phyloP scores from a whole-genome alignment of 192 early-diverging fungal species.

The Coemansia sp. region DNA sequence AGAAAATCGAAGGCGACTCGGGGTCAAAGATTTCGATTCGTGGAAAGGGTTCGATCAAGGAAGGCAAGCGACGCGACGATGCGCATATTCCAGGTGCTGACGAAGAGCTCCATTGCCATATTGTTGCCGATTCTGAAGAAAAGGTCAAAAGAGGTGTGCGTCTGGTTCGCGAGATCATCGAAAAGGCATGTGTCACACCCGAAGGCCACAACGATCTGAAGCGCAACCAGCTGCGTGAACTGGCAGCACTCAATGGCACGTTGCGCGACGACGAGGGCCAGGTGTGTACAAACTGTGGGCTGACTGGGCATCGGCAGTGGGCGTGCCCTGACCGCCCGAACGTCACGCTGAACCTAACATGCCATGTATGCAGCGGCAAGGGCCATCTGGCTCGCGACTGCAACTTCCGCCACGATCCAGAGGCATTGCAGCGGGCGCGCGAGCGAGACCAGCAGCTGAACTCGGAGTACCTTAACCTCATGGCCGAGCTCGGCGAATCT shows the following conservation, averaged over 20 bases:
- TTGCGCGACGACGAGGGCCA: constrained; percentile 94
- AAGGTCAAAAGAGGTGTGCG: constrained; percentile 84
- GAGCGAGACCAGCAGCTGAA: constrained; percentile 86
- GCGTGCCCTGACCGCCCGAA: constrained; percentile 90
- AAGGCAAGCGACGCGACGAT: constrained; percentile 76
- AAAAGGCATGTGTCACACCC: constrained; percentile 88
- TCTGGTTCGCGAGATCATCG: constrained; percentile 88
- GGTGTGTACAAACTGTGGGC: constrained; percentile 93
- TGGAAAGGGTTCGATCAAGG: constrained; percentile 94
- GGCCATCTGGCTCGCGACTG: constrained; percentile 97
- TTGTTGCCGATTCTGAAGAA: constrained; percentile 86
- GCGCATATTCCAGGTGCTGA: constrained; percentile 63
- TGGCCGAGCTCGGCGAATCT: constrained; percentile 89
- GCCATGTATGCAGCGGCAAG: constrained; percentile 83
- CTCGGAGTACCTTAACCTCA: constrained; percentile 85
- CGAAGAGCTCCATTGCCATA: constrained; percentile 87
- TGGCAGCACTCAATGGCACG: constrained; percentile 95
- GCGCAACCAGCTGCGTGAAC: constrained; percentile 88
- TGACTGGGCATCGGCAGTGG: constrained; percentile 81
- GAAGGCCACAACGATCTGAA: constrained; percentile 97
- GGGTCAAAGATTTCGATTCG: constrained; percentile 97
- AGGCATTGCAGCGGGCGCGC: constrained; percentile 65
- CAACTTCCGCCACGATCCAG: constrained; percentile 81
- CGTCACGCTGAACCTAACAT: constrained; percentile 81
- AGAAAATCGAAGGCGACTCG: constrained; percentile 92